A percentile compares a stretch with the other conserved stretches of the same genome.
Conservation (phyloP, 768 basidiomycete species). For the Dentipellis fragilis region DNA sequence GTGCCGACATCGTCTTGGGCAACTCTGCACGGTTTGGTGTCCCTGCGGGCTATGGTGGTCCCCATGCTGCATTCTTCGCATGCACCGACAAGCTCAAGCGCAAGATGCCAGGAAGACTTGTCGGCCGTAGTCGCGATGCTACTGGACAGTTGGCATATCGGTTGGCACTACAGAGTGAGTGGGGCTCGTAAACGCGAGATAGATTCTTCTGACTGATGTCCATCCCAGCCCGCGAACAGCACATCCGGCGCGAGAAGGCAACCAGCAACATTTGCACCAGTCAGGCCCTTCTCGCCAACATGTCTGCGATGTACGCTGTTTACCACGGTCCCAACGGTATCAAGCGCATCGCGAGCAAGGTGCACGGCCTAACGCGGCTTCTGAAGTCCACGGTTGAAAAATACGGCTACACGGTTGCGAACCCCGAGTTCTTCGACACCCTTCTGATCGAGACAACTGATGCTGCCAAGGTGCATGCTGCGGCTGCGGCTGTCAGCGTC, state of each 20-base stretch:
- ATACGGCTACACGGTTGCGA: conserved; percentile 66
- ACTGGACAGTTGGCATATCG: conserved; percentile 85
- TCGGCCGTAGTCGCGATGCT: conserved; percentile 82
- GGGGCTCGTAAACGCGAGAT: not conserved
- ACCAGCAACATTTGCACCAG: conserved; percentile 98
- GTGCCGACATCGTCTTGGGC: conserved; percentile 90
- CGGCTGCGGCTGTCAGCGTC: conserved; percentile 54
- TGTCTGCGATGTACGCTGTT: conserved; percentile 98
- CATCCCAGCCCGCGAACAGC: conserved; percentile 81
- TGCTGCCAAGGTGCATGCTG: conserved; percentile 56
- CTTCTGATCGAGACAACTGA: conserved; percentile 60
- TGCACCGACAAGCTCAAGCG: conserved; percentile 87
- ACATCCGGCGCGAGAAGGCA: conserved; percentile 95
- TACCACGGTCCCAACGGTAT: conserved; percentile 92
- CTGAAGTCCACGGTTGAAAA: conserved; percentile 56
- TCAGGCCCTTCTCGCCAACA: conserved; percentile 95
- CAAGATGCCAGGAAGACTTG: conserved; percentile 96
- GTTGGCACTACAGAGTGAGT: conserved; percentile 86
- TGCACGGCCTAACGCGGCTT: conserved; percentile 80
- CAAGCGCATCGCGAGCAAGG: conserved; percentile 74
- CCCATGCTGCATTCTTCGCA: conserved; percentile 96
- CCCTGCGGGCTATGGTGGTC: conserved; percentile 93
- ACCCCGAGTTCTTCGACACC: conserved; percentile 85
- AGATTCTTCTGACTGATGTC: not conserved
- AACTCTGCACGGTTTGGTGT: conserved; percentile 97